Percentiles rank a stretch among this genome's conserved stretches.
phyloP scores from a whole-genome alignment of 192 early-diverging fungal genomes.

The Umbelopsis ramanniana region DNA sequence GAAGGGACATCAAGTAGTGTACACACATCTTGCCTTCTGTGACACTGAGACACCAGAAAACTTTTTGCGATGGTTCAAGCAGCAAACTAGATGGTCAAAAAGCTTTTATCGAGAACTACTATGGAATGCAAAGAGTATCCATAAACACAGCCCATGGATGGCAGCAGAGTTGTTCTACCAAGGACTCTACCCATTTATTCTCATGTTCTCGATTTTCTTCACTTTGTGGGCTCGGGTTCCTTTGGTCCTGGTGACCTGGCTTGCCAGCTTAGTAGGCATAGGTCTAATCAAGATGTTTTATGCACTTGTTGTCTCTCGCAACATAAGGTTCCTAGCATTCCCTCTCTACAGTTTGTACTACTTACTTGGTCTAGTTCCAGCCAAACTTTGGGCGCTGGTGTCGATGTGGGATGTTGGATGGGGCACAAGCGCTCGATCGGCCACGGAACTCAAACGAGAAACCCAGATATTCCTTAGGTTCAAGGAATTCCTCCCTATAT shows the following conservation, averaged over 20 bases:
- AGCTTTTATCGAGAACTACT: conserved; percentile 64
- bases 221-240: conserved; percentile 37
- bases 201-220: conserved; percentile 53
- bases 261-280: conserved; percentile 49
- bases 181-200: conserved; percentile 63
- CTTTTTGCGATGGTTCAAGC: conserved; percentile 64
- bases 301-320: conserved; percentile 40
- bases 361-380: conserved; percentile 58
- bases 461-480: conserved; percentile 13
- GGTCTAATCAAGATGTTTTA: conserved; percentile 52
- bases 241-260: conserved; percentile 48
- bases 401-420: conserved; percentile 63
- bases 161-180: conserved; percentile 63
- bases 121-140: conserved; percentile 50
- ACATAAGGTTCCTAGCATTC: conserved; percentile 48
- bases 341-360: conserved; percentile 58
- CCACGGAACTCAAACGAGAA: conserved; percentile 36
- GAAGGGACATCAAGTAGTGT: conserved; percentile 55
- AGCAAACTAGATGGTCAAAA: conserved; percentile 70
- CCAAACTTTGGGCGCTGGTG: conserved; percentile 60
- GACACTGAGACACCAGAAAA: conserved; percentile 61
- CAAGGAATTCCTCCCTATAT: conserved; percentile 33
- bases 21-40: conserved; percentile 61
- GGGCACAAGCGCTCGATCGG: conserved; percentile 54
- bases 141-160: conserved; percentile 66